A percentile compares a stretch with the other conserved stretches of the same genome.
Conservation (phyloP, 129 eudicot species). For the Saussurea involucrata region DNA sequence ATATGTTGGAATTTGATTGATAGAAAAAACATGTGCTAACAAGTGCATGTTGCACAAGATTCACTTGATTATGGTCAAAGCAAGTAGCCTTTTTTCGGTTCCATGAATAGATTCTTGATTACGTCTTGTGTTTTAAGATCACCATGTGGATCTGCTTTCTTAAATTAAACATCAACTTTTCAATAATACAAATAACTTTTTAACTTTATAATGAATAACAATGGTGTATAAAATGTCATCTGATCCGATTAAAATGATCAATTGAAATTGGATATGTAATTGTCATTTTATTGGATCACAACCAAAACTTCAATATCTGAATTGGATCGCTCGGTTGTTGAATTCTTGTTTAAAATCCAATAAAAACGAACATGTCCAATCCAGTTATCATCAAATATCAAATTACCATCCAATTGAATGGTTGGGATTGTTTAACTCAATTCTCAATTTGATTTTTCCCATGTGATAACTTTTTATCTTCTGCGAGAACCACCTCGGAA, state of each 20-base stretch:
- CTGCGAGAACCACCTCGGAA: too few relatives aligned
- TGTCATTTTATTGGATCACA: not conserved
- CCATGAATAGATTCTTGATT: constrained; percentile 15
- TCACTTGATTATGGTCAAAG: constrained; percentile 16
- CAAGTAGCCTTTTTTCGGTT: constrained; percentile 20
- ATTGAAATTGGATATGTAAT: not conserved
- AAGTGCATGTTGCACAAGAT: not conserved
- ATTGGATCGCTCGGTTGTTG: not conserved
- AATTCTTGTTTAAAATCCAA: not conserved
- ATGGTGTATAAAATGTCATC: not conserved
- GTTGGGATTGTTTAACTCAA: not conserved
- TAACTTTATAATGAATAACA: not conserved
- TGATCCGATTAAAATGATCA: not conserved
- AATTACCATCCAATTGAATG: not conserved
- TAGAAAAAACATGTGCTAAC: not conserved
- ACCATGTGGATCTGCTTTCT: constrained; percentile 9
- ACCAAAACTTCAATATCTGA: not conserved
- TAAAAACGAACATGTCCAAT: not conserved
- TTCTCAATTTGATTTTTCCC: not conserved
- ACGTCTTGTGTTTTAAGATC: constrained; percentile 15
- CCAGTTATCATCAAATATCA: not conserved
- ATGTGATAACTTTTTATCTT: too few relatives aligned
- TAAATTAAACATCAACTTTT: not conserved
- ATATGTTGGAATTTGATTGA: not conserved
- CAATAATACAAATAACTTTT: too few relatives aligned